Evolutionary conservation across 2,329 filamentous ascomycete genomes (phyloP).

Genomic region (Trichoderma koningii): DNA sequence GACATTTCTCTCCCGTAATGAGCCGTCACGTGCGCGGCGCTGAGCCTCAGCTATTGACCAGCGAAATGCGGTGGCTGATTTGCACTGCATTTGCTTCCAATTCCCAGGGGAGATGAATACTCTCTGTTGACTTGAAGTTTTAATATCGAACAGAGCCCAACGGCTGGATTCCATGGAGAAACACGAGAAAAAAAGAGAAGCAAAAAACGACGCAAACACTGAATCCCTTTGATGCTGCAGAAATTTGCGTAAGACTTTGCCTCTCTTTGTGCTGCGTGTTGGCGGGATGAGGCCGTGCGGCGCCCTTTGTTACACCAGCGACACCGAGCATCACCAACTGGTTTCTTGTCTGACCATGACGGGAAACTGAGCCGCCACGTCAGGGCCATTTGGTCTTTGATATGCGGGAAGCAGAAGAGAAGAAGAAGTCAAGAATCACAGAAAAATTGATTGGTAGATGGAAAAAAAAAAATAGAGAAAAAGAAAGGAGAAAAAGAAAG

Average conservation of each 20-base stretch:
- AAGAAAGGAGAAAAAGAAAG: neutral
- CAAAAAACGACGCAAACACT: neutral
- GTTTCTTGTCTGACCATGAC: neutral
- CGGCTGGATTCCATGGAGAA: neutral
- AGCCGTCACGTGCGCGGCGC: constrained; percentile 25
- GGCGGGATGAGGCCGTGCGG: neutral
- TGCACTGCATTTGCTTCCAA: no score
- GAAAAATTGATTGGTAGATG: no score
- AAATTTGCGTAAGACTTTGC: neutral
- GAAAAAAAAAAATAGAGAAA: neutral
- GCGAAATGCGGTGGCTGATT: no score
- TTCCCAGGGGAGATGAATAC: no score
- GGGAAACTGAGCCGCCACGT: constrained; percentile 8
- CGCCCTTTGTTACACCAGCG: constrained; percentile 5
- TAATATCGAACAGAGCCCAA: neutral
- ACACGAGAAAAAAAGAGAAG: neutral
- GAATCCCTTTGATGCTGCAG: neutral
- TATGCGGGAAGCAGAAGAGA: neutral
- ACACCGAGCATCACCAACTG: constrained; percentile 15
- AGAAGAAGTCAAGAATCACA: neutral
- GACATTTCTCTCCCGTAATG: constrained; percentile 20
- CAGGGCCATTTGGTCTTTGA: constrained; percentile 8
- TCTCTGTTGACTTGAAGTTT: neutral
- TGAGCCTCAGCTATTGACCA: no score
- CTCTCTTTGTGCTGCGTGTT: constrained; percentile 17